Conservation (phyloP, 1,284 basidiomycete species). For the Inonotus hispidus region DNA sequence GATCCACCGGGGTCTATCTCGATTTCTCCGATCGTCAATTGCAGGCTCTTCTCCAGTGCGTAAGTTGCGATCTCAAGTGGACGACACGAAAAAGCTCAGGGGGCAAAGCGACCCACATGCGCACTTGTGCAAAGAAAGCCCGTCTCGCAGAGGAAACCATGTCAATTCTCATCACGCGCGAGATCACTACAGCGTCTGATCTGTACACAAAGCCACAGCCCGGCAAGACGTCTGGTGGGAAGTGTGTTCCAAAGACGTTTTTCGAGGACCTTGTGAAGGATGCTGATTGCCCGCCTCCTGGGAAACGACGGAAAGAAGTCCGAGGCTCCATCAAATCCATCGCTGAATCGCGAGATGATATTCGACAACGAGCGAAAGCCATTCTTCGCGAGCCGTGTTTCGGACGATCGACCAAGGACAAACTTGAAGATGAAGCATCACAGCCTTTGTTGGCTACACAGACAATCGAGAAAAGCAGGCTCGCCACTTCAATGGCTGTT, state of each 20-base stretch:
- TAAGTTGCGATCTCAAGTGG: constrained; percentile 63
- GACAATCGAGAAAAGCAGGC: constrained; percentile 26
- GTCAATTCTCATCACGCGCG: constrained; percentile 43
- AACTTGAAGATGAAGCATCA: not conserved
- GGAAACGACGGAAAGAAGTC: constrained; percentile 34
- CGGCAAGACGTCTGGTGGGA: constrained; percentile 27
- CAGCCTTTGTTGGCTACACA: constrained; percentile 26
- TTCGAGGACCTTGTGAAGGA: constrained; percentile 49
- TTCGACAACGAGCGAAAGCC: constrained; percentile 46
- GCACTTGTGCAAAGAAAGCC: constrained; percentile 58
- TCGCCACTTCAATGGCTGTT: constrained; percentile 16
- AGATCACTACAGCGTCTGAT: constrained; percentile 30
- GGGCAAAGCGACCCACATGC: constrained; percentile 63
- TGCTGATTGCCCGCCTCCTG: constrained; percentile 39
- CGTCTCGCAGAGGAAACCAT: constrained; percentile 51
- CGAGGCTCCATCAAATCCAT: constrained; percentile 42
- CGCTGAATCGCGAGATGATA: constrained; percentile 43
- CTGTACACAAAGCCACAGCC: constrained; percentile 16
- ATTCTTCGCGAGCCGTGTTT: not conserved
- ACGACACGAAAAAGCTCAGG: constrained; percentile 54
- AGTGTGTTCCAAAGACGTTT: constrained; percentile 35
- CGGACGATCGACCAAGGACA: not conserved
- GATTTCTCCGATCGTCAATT: constrained; percentile 45
- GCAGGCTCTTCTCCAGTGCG: constrained; percentile 46
- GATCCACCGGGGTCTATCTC: not conserved